phyloP scores from a whole-genome alignment of 2,329 filamentous ascomycete species.

The Exophiala sp. region DNA sequence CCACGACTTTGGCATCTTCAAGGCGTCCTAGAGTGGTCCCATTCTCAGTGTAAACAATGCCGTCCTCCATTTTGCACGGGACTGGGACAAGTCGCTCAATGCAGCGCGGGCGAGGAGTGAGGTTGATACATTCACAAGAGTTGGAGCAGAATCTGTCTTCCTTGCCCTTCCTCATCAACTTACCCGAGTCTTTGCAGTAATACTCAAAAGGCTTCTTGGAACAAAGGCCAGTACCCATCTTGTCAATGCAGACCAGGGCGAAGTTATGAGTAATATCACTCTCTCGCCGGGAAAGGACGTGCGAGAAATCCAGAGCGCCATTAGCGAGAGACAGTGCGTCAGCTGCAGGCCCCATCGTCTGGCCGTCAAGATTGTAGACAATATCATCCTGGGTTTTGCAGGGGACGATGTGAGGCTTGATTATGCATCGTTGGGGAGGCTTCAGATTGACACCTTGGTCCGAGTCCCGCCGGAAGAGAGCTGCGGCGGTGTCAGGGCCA shows the following conservation, averaged over 20 bases:
- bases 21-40: not conserved
- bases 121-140: not conserved
- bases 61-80: not conserved
- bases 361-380: not conserved
- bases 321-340: not conserved
- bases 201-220: not conserved
- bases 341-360: not conserved
- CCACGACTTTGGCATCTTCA: not conserved
- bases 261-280: not conserved
- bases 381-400: not conserved
- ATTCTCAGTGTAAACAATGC: not conserved
- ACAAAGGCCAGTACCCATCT: not conserved
- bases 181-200: not conserved
- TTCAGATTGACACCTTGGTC: not conserved
- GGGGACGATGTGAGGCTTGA: not conserved
- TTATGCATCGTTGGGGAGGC: not conserved
- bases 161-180: not conserved
- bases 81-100: not conserved
- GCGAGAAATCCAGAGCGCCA: slow-evolving; percentile 1
- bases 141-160: not conserved
- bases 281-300: not conserved
- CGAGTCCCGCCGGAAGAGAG: no score
- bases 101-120: not conserved
- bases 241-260: slow-evolving; percentile 4
- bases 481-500: no score